phyloP scores from a whole-genome alignment of 306 rosid genomes.

The Prunus campanulata region DNA sequence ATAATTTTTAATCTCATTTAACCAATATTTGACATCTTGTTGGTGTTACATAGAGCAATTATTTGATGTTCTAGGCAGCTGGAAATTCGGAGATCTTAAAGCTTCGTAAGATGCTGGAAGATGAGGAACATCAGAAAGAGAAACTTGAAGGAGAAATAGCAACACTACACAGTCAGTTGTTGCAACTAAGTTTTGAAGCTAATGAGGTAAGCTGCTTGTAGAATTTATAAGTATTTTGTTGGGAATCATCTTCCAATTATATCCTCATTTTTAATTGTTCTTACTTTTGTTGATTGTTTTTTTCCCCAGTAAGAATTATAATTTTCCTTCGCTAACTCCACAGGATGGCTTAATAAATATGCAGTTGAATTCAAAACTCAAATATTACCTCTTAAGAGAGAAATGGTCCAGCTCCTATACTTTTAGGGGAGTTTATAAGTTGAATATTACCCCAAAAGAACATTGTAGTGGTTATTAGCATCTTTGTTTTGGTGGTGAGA shows the following conservation, averaged over 20 bases:
- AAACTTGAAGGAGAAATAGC: slow-evolving; percentile 90
- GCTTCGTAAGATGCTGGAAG: slow-evolving; percentile 68
- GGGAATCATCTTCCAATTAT: not conserved
- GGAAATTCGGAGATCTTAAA: slow-evolving; percentile 68
- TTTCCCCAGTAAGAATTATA: not conserved
- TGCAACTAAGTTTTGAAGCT: slow-evolving; percentile 82
- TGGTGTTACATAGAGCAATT: slow-evolving; percentile 27
- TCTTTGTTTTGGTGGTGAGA: too few species aligned
- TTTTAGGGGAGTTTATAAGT: not conserved
- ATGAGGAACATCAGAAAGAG: slow-evolving; percentile 61
- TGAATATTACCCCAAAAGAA: not conserved
- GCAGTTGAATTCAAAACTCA: not conserved
- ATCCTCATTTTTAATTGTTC: not conserved
- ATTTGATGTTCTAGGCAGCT: slow-evolving; percentile 47
- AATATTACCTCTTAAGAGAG: not conserved
- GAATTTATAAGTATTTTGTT: slow-evolving; percentile 1
- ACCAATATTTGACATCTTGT: not conserved
- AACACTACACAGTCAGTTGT: slow-evolving; percentile 74
- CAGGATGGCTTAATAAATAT: not conserved
- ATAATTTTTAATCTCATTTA: not conserved
- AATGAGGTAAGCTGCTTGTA: slow-evolving; percentile 55
- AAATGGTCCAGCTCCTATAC: not conserved
- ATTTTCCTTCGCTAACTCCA: not conserved
- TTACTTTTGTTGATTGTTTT: not conserved
- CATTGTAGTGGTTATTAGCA: too few species aligned